A percentile compares a stretch with the other conserved stretches of the same genome.
Evolutionary conservation across 1,284 basidiomycete species (phyloP).

Genomic region (Lentinus polychrous): DNA sequence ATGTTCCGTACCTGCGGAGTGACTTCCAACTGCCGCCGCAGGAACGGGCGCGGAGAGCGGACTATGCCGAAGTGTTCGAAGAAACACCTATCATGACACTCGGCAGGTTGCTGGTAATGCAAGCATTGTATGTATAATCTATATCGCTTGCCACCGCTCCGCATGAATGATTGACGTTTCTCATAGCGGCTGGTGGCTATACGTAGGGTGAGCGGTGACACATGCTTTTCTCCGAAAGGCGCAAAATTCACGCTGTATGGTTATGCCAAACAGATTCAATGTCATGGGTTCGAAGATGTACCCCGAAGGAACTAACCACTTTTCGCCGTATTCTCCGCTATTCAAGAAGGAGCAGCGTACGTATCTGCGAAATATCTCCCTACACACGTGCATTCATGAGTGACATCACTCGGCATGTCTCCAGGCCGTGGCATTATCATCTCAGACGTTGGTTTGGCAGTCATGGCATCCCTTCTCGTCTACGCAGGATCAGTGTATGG

Average conservation of each 20-base stretch:
- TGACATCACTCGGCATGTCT: background rate
- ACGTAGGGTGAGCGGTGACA: constrained; percentile 71
- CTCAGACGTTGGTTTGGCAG: constrained; percentile 40
- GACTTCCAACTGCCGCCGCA: constrained; percentile 39
- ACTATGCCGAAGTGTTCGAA: constrained; percentile 53
- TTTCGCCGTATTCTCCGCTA: constrained; percentile 63
- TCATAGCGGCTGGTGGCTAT: constrained; percentile 63
- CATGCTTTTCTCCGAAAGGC: background rate
- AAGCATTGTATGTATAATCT: constrained; percentile 33
- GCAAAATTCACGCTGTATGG: constrained; percentile 16
- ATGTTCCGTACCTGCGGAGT: constrained; percentile 43
- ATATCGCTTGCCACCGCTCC: background rate
- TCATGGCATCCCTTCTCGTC: constrained; percentile 36
- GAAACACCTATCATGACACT: constrained; percentile 75
- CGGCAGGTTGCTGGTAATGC: constrained; percentile 59
- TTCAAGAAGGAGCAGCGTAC: constrained; percentile 66
- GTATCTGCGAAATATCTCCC: constrained; percentile 1
- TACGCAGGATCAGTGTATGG: constrained; percentile 34
- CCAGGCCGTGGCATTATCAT: constrained; percentile 35
- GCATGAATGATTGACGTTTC: background rate
- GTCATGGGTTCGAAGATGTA: constrained; percentile 26
- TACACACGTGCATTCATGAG: background rate
- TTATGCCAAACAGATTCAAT: constrained; percentile 21
- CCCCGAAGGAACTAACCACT: constrained; percentile 42
- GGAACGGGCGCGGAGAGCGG: constrained; percentile 30